phyloP scores from a whole-genome alignment of 208 protist genomes.

The Crithidia bombi region DNA sequence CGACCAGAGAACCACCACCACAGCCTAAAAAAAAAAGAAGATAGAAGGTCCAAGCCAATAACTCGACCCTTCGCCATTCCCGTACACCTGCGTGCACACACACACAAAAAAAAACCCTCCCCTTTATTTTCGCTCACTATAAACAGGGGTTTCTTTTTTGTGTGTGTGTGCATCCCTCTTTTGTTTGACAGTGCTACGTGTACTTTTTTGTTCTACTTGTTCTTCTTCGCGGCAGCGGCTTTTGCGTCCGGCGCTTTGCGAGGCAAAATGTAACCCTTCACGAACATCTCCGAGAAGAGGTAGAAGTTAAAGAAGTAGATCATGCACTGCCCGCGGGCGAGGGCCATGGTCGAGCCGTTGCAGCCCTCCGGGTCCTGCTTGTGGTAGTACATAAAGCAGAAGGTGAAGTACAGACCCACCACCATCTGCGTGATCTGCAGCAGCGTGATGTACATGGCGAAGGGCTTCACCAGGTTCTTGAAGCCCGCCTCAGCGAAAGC shows the following conservation, averaged over 20 bases:
- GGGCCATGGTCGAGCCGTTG: conserved; percentile 44
- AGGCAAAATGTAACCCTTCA: conserved; percentile 76
- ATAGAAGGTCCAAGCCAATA: too few relatives aligned
- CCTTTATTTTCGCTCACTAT: too few relatives aligned
- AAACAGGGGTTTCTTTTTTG: conserved; percentile 6
- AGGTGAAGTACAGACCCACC: conserved; percentile 75
- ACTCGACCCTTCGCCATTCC: too few relatives aligned
- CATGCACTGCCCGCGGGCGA: conserved; percentile 55
- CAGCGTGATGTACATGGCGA: conserved; percentile 87
- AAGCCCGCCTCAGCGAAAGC: conserved; percentile 66
- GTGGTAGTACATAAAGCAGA: conserved; percentile 40
- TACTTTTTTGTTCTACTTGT: conserved; percentile 2
- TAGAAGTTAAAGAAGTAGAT: conserved; percentile 94
- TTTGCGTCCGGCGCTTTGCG: conserved; percentile 17
- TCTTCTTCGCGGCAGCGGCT: conserved; percentile 21
- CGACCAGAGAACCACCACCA: background rate
- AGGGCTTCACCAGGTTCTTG: conserved; percentile 73
- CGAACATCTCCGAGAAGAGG: conserved; percentile 92
- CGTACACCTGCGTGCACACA: conserved; percentile 11
- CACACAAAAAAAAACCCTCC: background rate
- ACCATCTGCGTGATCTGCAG: conserved; percentile 95
- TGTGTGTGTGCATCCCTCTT: background rate
- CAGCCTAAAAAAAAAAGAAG: background rate
- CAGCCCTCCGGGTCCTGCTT: conserved; percentile 33
- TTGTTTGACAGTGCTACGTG: too few relatives aligned